phyloP scores from a whole-genome alignment of 441 rosid species.

The Populus trichocarpa region DNA sequence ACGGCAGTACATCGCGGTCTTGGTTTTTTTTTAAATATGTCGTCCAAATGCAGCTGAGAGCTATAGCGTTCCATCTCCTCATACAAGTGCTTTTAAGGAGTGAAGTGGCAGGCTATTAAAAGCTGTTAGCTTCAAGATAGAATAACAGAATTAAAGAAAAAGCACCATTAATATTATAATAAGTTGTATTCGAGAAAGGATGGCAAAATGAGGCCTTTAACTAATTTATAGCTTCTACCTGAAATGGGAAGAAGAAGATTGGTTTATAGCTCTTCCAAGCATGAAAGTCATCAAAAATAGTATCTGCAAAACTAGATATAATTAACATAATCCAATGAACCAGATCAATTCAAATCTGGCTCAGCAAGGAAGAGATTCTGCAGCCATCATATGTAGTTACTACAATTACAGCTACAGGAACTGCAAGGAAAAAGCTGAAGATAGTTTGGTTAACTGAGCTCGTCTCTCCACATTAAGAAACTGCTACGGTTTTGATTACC shows the following conservation, averaged over 20 bases:
- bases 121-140: not conserved
- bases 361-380: not conserved
- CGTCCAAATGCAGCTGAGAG: not conserved
- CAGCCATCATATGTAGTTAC: not conserved
- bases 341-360: not conserved
- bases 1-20: no score
- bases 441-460: conserved; percentile 8
- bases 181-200: not conserved
- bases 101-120: not conserved
- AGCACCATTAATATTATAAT: not conserved
- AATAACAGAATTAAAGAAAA: not conserved
- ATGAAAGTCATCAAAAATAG: not conserved
- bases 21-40: not conserved
- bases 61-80: not conserved
- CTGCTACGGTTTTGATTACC: conserved; percentile 20
- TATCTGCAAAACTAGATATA: not conserved
- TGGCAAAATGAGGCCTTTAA: not conserved
- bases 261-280: not conserved
- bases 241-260: not conserved
- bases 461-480: conserved; percentile 31
- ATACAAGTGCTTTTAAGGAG: not conserved
- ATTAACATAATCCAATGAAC: not conserved
- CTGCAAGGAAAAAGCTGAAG: not conserved
- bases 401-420: not conserved
- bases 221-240: not conserved